These are phyloP conservation scores for Salix caprea DNA, from an alignment of 345 rosid species.

Conservation along the genomic window DNA sequence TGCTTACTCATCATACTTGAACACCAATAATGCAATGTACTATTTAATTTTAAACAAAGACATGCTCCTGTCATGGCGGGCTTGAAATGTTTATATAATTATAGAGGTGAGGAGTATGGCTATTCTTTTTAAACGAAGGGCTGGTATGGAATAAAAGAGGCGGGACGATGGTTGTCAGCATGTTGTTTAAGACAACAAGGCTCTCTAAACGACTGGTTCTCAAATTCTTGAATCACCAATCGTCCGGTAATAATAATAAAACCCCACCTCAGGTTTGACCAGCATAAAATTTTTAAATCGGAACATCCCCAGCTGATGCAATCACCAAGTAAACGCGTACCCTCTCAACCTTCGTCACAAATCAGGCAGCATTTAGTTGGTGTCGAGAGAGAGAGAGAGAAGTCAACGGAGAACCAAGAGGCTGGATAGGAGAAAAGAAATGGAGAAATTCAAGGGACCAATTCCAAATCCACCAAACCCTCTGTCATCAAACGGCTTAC, in stretches of 20 bases:
- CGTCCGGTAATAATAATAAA: background rate
- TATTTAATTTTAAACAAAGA: background rate
- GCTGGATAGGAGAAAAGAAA: constrained; percentile 20
- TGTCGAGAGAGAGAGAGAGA: constrained; percentile 12
- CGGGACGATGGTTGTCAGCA: background rate
- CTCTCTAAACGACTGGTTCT: background rate
- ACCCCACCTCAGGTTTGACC: constrained; percentile 15
- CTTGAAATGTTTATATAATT: background rate
- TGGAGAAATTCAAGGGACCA: constrained; percentile 9
- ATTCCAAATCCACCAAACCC: constrained; percentile 19
- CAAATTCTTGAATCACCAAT: background rate
- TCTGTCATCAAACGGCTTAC: constrained; percentile 7
- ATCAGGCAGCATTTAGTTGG: constrained; percentile 13
- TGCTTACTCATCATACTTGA: background rate
- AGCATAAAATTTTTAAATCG: background rate
- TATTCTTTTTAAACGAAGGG: background rate
- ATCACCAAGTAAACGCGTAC: constrained; percentile 16
- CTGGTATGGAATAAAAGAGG: background rate
- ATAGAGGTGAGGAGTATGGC: background rate
- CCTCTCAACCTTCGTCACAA: constrained; percentile 9
- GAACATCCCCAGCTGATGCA: constrained; percentile 16
- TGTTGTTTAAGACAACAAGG: constrained; percentile 3
- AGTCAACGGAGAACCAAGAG: constrained; percentile 28
- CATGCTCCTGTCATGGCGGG: constrained; percentile 8
- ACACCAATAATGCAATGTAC: background rate